These are phyloP conservation scores for Polymyxa betae DNA, from an alignment of 208 protist species.

Conservation along the genomic window DNA sequence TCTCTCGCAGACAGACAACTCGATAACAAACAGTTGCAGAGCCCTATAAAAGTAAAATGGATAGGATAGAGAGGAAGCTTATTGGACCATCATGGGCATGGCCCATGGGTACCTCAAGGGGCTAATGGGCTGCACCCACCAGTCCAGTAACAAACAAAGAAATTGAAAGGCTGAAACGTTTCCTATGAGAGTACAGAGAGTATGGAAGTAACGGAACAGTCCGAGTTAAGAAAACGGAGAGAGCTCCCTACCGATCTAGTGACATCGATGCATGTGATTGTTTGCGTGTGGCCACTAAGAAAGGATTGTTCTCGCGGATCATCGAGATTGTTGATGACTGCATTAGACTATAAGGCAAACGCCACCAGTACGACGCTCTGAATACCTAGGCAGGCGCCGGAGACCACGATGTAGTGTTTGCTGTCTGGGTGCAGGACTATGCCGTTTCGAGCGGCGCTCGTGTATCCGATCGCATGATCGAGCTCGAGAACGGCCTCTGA, in stretches of 20 bases:
- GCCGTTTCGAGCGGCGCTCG: background rate
- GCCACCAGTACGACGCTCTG: background rate
- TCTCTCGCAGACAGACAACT: no score
- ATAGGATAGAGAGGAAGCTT: no score
- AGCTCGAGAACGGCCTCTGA: conserved; percentile 9
- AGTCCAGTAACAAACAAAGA: no score
- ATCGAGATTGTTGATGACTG: conserved; percentile 44
- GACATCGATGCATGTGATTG: conserved; percentile 10
- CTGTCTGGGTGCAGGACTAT: conserved; percentile 1
- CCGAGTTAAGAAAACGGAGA: background rate
- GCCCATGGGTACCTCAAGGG: no score
- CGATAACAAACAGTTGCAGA: no score
- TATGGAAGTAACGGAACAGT: no score
- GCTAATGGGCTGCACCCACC: no score
- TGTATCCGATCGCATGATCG: conserved; percentile 27
- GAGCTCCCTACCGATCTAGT: background rate
- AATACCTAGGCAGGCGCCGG: conserved; percentile 23
- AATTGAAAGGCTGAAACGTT: no score
- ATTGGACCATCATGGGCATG: background rate
- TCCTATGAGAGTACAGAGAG: no score
- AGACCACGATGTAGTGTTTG: background rate
- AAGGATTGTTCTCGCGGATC: background rate
- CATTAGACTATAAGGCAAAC: background rate
- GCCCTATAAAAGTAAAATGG: no score
- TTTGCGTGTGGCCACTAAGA: conserved; percentile 27